Base-by-base conservation (phyloP, 495 filamentous ascomycete species). In the Penicillium nucicola region DNA sequence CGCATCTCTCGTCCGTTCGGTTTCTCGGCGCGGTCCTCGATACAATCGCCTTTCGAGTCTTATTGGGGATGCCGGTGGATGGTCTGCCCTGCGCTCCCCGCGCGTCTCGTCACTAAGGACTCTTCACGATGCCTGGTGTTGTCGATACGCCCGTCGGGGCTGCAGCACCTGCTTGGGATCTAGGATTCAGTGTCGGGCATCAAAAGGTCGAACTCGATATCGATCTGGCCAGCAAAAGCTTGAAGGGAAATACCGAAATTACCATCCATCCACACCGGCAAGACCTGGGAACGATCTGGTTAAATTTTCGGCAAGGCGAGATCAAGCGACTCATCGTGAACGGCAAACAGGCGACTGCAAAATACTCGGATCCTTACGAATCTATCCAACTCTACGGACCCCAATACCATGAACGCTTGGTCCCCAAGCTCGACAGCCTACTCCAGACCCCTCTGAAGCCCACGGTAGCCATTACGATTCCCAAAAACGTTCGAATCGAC, bases 131-230 rank as follows among this genome's bases (percentile, higher is more conserved):
- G 74, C 74, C 74, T 48, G 71, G 72, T 58, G 65, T 75, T 51
- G 67, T 77, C 45, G 74, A 77, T 42, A 59, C 65, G 50, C 62
- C 61, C 28, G 58, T 57, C 34, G 62, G 62, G 44, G 61, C 65
- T 35, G 47, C 51, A 54, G 68, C 60, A 57, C 65, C 68, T 35
- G 46, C 45, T 33, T 42, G 45, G 30, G 69, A 71, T 18, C 65
- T 70, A 49, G 75, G 74, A 14, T 87, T 83, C 59, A 78, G 80
- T 15, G 76, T 93, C 8, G 70, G 84, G n/a, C 83, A 87, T 57
- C 93, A 97, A 68, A 86, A 84, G 62, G 83, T 98, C 45, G 84
- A 91, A 52, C 75, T 97, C 45, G 92, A 97, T 50, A 77, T 98
- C 53, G 84, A 97, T 67, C 90, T 98, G 57, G 74, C 76, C 40